Conservation (phyloP, 2,329 filamentous ascomycete species). For the Alternaria longipes region DNA sequence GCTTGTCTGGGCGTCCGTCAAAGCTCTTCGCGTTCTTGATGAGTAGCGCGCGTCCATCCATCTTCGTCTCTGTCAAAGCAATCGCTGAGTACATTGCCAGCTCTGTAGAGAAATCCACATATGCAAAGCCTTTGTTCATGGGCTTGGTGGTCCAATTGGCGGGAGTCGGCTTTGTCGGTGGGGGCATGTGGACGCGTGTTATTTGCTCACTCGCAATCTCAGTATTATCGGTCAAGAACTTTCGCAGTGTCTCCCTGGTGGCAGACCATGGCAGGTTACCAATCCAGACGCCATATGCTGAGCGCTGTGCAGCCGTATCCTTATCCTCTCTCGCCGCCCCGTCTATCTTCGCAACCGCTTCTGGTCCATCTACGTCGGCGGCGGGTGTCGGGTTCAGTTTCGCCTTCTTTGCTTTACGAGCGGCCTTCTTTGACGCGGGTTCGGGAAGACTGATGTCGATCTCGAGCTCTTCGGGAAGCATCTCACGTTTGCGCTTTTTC, state of each 20-base stretch:
- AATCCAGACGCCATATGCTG: constrained; percentile 90
- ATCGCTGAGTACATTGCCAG: constrained; percentile 79
- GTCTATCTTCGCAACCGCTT: constrained; percentile 23
- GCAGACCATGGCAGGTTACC: constrained; percentile 90
- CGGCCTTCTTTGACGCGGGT: constrained; percentile 92
- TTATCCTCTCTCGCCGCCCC: constrained; percentile 50
- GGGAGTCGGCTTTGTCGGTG: constrained; percentile 51
- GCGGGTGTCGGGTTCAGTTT: constrained; percentile 58
- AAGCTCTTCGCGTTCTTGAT: constrained; percentile 95
- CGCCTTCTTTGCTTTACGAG: constrained; percentile 87
- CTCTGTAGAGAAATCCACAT: constrained; percentile 83
- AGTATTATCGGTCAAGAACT: constrained; percentile 79
- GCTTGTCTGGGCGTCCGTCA: constrained; percentile 83
- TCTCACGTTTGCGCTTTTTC: constrained; percentile 65
- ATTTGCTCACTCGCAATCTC: constrained; percentile 70
- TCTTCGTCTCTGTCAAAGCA: constrained; percentile 82
- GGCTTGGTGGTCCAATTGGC: constrained; percentile 59
- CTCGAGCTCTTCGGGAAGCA: constrained; percentile 73
- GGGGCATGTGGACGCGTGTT: constrained; percentile 84
- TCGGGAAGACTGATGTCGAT: constrained; percentile 91
- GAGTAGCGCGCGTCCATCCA: constrained; percentile 79
- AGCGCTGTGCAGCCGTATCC: constrained; percentile 63
- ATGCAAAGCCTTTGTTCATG: constrained; percentile 93
- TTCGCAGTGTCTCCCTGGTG: constrained; percentile 76
- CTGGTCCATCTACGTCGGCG: constrained; percentile 16